A percentile compares a stretch with the other conserved stretches of the same genome.
Conservation (phyloP, 345 rosid genomes). For the Pugionium cornutum region DNA sequence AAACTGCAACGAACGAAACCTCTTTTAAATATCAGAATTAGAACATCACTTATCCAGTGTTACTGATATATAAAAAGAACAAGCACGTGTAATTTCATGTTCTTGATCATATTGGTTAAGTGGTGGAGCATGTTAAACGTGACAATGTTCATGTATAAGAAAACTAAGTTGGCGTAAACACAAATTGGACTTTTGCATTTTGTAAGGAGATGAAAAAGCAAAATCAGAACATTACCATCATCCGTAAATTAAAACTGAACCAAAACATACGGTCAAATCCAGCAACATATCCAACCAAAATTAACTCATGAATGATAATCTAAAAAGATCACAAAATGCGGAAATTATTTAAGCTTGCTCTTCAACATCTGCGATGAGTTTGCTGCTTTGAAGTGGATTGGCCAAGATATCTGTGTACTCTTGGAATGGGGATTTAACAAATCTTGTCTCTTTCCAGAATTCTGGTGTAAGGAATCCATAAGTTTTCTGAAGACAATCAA, state of each 20-base stretch:
- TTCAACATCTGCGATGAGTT: slow-evolving; percentile 12
- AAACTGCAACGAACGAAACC: too few species aligned
- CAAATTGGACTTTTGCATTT: too few species aligned
- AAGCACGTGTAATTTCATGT: neutral
- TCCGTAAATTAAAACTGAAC: slow-evolving; percentile 9
- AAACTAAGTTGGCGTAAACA: too few species aligned
- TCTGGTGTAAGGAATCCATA: too few species aligned
- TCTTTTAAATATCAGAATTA: too few species aligned
- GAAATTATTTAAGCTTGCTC: slow-evolving; percentile 30
- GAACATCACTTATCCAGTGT: too few species aligned
- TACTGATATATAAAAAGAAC: too few species aligned
- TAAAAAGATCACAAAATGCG: slow-evolving; percentile 11
- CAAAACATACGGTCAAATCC: slow-evolving; percentile 15
- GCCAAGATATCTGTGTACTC: slow-evolving; percentile 37
- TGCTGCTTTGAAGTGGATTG: neutral
- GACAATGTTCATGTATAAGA: neutral
- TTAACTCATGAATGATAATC: slow-evolving; percentile 18
- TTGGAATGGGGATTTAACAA: slow-evolving; percentile 31
- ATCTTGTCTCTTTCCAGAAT: slow-evolving; percentile 26
- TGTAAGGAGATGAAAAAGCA: neutral
- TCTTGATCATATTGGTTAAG: neutral
- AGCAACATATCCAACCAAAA: slow-evolving; percentile 32
- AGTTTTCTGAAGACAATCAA: neutral
- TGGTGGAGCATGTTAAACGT: neutral
- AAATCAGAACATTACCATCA: slow-evolving; percentile 15